Base-by-base conservation (phyloP, 495 filamentous ascomycete genomes). In the Pyrenopolyporus hunteri region DNA sequence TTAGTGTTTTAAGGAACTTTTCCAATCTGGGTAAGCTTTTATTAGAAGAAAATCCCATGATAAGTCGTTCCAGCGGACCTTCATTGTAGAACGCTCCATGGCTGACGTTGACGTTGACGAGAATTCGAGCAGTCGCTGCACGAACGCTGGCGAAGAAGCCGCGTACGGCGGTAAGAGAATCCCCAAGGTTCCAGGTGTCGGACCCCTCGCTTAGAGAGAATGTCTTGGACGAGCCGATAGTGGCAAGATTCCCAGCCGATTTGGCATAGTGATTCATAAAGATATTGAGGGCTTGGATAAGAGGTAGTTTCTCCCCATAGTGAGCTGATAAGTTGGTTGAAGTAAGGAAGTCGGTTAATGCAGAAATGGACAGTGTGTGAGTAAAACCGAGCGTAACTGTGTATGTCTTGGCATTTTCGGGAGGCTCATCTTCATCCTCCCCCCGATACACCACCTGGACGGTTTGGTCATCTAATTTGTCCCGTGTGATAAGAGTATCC, bases 131-230 rank as follows among this genome's bases (percentile, higher is more conserved):
- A 6, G 84, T 85, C 2, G 82, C 82, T 3, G 78, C 73, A 31
- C 84, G 79, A n/a, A 83, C 79, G 69, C 83, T 86, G 13, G 80
- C 67, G 63, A 82, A 85, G 63, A 76, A 87, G 0, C 85, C 84
- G 39, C 83, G 73, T 1, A 83, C 61, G 0, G 78, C 82, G 11
- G 75, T 72, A 0, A 87, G 72, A 7, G 81, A 81, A 29, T 64
- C 70, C 13, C n/a, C 45, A 42, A 13, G 22, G 33, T 58, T 42
- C 31, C 65, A 28, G n/a, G 23, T 45, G 9, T 45, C 42, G n/a
- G 42, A 45, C 42, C 17, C 65, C 29, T 22, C 57, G 49, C 6
- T 45, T 10, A 45, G 8, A 14, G 42, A 45, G 22, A 72, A 74
- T 6, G 65, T 64, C 36, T 58, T 61, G 5, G 62, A 65, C 6